Conservation (phyloP, 2,329 filamentous ascomycete genomes). For the Paraphoma sp. region DNA sequence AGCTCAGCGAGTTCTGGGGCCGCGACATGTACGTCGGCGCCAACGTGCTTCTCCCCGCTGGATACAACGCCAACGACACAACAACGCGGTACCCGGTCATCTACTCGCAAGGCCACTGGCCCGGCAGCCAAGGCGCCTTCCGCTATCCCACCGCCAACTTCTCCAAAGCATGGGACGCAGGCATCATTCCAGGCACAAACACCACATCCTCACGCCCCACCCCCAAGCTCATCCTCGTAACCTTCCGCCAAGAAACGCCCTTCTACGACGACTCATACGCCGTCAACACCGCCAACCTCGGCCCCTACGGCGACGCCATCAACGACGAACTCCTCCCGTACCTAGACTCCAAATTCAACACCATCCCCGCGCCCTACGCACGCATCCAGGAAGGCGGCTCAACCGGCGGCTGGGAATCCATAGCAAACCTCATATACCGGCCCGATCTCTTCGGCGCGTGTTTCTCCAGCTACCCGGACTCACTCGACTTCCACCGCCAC, state of each 20-base stretch:
- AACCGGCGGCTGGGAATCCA: constrained; percentile 48
- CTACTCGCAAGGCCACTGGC: constrained; percentile 46
- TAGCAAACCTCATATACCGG: constrained; percentile 46
- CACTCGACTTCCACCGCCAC: constrained; percentile 46
- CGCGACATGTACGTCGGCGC: constrained; percentile 48
- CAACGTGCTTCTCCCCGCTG: constrained; percentile 43
- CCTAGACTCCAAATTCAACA: constrained; percentile 44
- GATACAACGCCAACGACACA: constrained; percentile 40
- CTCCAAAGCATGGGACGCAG: constrained; percentile 38
- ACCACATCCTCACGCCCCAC: constrained; percentile 30
- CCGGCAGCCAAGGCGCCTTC: constrained; percentile 29
- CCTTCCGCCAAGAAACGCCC: constrained; percentile 47
- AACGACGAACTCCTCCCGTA: constrained; percentile 50
- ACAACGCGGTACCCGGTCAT: constrained; percentile 44
- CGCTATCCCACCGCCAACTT: constrained; percentile 25
- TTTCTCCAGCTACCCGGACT: constrained; percentile 49
- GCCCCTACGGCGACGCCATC: constrained; percentile 49
- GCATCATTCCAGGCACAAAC: constrained; percentile 37
- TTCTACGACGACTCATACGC: constrained; percentile 51
- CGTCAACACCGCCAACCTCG: constrained; percentile 49
- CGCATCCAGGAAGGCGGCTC: constrained; percentile 48
- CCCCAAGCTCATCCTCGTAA: constrained; percentile 46
- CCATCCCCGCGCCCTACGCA: constrained; percentile 45
- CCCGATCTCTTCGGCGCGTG: constrained; percentile 48
- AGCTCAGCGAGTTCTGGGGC: constrained; percentile 45